Evolutionary conservation across 208 protist genomes (phyloP).

Genomic region (Crithidia thermophila): DNA sequence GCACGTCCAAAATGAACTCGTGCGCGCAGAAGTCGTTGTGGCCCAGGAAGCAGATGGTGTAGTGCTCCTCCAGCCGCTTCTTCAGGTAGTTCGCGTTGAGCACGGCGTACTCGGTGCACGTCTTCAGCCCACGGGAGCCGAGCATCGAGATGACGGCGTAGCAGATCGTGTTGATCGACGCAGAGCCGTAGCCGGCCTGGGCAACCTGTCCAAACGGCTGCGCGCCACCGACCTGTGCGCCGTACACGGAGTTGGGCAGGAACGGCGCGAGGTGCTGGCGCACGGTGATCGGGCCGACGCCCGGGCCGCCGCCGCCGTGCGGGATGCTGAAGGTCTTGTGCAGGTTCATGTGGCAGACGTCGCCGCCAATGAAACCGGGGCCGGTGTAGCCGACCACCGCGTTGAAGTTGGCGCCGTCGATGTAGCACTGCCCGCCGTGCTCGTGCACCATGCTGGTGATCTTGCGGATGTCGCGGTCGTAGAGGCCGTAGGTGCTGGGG

Average conservation of each 20-base stretch:
- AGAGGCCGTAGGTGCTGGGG: slow-evolving; percentile 98
- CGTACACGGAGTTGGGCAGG: slow-evolving; percentile 87
- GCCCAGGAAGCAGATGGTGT: slow-evolving; percentile 93
- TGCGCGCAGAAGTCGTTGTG: slow-evolving; percentile 91
- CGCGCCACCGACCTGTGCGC: slow-evolving; percentile 55
- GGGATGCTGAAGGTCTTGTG: slow-evolving; percentile 99
- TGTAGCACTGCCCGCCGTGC: slow-evolving; percentile 96
- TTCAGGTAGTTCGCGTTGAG: slow-evolving; percentile 99
- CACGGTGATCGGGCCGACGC: slow-evolving; percentile 98
- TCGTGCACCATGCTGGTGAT: slow-evolving; percentile 90
- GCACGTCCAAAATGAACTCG: slow-evolving; percentile 98
- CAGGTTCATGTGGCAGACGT: slow-evolving; percentile 99
- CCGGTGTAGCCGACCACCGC: slow-evolving; percentile 95
- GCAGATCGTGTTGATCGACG: slow-evolving; percentile 96
- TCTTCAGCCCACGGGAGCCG: slow-evolving; percentile 89
- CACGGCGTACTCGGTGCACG: slow-evolving; percentile 95
- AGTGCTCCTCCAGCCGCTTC: slow-evolving; percentile 93
- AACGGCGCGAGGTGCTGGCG: slow-evolving; percentile 92
- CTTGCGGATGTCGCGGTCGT: slow-evolving; percentile 94
- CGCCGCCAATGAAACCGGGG: slow-evolving; percentile 97
- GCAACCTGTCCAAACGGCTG: slow-evolving; percentile 91
- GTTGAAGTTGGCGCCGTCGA: slow-evolving; percentile 99
- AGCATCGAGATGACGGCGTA: slow-evolving; percentile 97
- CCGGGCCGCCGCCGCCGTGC: slow-evolving; percentile 97
- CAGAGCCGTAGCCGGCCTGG: slow-evolving; percentile 94